Base-by-base conservation (phyloP, 106 monocot genomes). In the Dioscorea zingiberensis region DNA sequence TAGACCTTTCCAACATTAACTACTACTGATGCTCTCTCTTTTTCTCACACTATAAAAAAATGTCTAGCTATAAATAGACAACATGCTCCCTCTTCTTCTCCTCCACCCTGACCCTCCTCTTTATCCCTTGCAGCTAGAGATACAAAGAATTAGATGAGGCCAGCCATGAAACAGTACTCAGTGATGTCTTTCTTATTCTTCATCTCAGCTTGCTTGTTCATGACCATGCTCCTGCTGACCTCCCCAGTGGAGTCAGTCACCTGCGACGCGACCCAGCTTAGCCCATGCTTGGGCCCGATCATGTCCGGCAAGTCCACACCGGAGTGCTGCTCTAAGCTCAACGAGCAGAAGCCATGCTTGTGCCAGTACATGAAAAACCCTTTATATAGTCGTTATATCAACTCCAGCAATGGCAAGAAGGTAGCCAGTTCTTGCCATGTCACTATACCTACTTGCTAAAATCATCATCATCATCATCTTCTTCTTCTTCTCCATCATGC, bases 361-460 rank as follows among this genome's bases (percentile, higher is more conserved):
- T 67, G 67, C 54, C 53, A 54, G 53, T 67, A 67, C 67, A 67
- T 54, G 27, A 67, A 67, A 6, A 19, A 67, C 67, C 67, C 67
- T 11, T 10, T 3, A 2, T 21, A 19, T 27, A 28, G 22, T 32
- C 18, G 19, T 10, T 67, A n/a, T 27, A 19, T 67, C 13, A 27
- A 10, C 27, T 67, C 67, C 13, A 8, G 6, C 67, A 67, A 67
- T 26, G 23, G 28, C 28, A 53, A 32, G 54, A 67, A 54, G 67
- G 54, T 67, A 13, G 21, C 65, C 25, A 15, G 12, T 1, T 22
- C 65, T 5, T 65, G 65, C 24, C 14, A 14, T 16, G 65, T 65
- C 0, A 1, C 47, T 9, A 16, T 26, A 2, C 65, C 65, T 24
- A 15, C 15, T 4, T 65, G 65, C 21, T 65, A 15, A 63, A 8